Conservation (phyloP, 805 yeast species). For the Candida sphagnicola region DNA sequence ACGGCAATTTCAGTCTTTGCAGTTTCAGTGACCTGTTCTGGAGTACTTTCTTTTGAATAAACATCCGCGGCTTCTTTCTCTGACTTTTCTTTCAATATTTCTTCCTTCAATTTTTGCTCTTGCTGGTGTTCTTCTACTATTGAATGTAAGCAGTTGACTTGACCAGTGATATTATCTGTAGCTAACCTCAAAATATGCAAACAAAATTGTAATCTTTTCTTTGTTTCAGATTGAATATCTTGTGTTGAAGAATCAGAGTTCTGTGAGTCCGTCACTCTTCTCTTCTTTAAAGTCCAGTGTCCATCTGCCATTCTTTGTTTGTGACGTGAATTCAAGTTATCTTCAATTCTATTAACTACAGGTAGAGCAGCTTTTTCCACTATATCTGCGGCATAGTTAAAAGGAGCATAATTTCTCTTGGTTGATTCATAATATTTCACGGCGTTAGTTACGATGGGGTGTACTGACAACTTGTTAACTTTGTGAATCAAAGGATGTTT, state of each 20-base stretch:
- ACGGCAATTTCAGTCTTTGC: conserved; percentile 76
- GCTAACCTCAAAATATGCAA: conserved; percentile 78
- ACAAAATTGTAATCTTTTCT: conserved; percentile 72
- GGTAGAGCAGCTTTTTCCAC: conserved; percentile 56
- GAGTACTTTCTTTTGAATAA: conserved; percentile 12
- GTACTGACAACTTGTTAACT: conserved; percentile 35
- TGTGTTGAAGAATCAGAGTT: conserved; percentile 2
- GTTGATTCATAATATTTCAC: conserved; percentile 45
- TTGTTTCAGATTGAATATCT: conserved; percentile 47
- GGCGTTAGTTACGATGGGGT: conserved; percentile 45
- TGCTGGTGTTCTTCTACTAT: conserved; percentile 35
- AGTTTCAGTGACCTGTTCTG: conserved; percentile 28
- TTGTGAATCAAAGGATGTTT: conserved; percentile 38
- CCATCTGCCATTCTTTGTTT: conserved; percentile 18
- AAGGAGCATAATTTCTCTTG: conserved; percentile 44
- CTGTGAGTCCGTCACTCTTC: conserved; percentile 16
- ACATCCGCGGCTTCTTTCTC: conserved; percentile 8
- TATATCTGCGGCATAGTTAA: conserved; percentile 58
- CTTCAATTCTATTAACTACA: conserved; percentile 47
- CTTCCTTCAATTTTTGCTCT: conserved; percentile 33
- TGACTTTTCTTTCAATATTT: conserved; percentile 13
- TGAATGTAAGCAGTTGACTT: conserved; percentile 60
- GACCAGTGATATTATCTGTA: conserved; percentile 65
- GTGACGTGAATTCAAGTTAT: conserved; percentile 39
- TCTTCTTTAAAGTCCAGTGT: conserved; percentile 11